phyloP scores from a whole-genome alignment of 352 stramenopile genomes.

The Globisporangium canariense region DNA sequence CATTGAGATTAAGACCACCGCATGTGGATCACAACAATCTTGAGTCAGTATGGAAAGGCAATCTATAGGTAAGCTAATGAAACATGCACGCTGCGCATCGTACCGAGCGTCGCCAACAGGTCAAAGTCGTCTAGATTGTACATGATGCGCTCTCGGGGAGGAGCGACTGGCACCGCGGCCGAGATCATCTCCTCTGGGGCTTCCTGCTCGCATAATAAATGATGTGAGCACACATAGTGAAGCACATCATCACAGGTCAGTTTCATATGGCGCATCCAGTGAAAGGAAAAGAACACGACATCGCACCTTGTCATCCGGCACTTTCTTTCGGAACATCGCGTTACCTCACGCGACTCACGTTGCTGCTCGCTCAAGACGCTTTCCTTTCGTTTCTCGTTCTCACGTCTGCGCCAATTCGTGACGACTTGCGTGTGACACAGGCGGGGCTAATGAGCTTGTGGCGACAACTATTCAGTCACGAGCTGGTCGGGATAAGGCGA shows the following conservation, averaged over 20 bases:
- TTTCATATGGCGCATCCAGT: neutral
- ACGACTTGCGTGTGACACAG: neutral
- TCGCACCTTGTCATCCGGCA: constrained; percentile 33
- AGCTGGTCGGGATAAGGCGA: no score
- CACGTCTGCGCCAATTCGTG: neutral
- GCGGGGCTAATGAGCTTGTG: no score
- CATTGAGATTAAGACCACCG: neutral
- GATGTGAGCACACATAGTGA: neutral
- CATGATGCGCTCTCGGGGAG: constrained; percentile 27
- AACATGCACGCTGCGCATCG: neutral
- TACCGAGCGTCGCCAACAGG: constrained; percentile 68
- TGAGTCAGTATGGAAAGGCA: neutral
- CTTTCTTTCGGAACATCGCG: constrained; percentile 40
- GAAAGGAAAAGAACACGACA: neutral
- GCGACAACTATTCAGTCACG: no score
- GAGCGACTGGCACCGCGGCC: constrained; percentile 34
- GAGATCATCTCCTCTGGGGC: constrained; percentile 51
- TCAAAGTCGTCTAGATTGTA: constrained; percentile 76
- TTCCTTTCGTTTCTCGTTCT: neutral
- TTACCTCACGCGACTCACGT: neutral
- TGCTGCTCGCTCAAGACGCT: neutral
- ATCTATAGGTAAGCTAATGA: neutral
- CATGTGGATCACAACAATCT: neutral
- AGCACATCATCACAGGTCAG: neutral
- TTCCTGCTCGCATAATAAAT: constrained; percentile 20